These are phyloP conservation scores for Dactylellina parvicollis DNA, from an alignment of 2,329 filamentous ascomycete genomes.

Conservation along the genomic window DNA sequence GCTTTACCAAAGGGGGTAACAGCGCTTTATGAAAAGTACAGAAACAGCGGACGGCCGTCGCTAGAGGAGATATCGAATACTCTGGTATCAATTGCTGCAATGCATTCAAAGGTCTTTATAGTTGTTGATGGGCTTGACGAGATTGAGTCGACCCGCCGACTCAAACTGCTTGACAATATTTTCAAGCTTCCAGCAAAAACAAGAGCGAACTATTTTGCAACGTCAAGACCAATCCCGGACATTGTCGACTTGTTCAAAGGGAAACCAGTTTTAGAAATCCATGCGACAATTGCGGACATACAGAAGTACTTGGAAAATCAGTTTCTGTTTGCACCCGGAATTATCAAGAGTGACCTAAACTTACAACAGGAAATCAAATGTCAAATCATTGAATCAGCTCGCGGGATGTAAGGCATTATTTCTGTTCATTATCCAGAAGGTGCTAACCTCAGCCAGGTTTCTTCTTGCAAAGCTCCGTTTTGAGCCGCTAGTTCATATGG, in stretches of 20 bases:
- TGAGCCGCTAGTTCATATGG: neutral
- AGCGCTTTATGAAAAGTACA: slow-evolving; percentile 32
- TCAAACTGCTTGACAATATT: neutral
- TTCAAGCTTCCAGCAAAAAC: slow-evolving; percentile 3
- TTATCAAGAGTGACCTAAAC: neutral
- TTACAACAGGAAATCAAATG: neutral
- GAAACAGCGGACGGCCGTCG: neutral
- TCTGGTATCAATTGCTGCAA: neutral
- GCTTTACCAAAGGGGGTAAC: neutral
- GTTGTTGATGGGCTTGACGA: slow-evolving; percentile 20
- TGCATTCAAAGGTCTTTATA: slow-evolving; percentile 8
- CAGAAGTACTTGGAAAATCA: neutral
- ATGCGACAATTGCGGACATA: slow-evolving; percentile 1
- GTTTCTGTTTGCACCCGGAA: neutral
- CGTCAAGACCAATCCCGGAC: slow-evolving; percentile 56
- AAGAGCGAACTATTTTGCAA: slow-evolving; percentile 7
- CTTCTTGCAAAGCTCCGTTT: slow-evolving; percentile 1
- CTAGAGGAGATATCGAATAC: neutral
- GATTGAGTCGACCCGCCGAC: neutral
- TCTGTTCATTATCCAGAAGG: neutral
- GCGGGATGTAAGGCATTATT: neutral
- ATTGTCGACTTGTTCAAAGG: slow-evolving; percentile 44
- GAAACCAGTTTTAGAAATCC: neutral
- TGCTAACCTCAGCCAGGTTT: neutral
- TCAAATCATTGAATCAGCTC: neutral